A percentile compares a stretch with the other conserved stretches of the same genome.
Evolutionary conservation across 2,329 filamentous ascomycete genomes (phyloP).

Genomic region (Fusarium fujikuroi): DNA sequence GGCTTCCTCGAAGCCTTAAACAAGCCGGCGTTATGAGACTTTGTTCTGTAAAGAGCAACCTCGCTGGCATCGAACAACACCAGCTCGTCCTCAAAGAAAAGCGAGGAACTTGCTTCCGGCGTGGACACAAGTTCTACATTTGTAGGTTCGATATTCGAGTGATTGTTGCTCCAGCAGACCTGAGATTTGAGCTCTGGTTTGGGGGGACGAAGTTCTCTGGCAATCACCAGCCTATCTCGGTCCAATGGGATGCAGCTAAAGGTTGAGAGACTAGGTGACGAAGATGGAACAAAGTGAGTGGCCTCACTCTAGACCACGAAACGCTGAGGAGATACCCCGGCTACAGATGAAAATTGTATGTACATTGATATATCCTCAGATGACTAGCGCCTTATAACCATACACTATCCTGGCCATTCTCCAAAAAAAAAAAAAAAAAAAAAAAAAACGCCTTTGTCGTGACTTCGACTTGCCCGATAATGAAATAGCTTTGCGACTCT

Average conservation of each 20-base stretch:
- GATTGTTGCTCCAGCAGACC: constrained; percentile 64
- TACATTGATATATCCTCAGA: constrained; percentile 28
- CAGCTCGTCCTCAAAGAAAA: constrained; percentile 53
- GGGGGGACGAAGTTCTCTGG: constrained; percentile 31
- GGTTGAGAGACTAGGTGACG: background rate
- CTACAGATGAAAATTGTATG: constrained; percentile 12
- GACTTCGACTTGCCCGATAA: constrained; percentile 7
- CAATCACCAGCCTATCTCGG: constrained; percentile 34
- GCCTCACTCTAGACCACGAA: background rate
- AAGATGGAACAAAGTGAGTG: background rate
- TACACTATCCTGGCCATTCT: constrained; percentile 25
- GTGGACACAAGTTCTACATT: constrained; percentile 52
- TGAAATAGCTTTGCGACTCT: constrained; percentile 1
- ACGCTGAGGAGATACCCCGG: background rate
- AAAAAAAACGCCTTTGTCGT: constrained; percentile 26
- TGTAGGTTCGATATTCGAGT: constrained; percentile 63
- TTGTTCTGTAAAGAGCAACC: constrained; percentile 54
- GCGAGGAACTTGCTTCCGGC: constrained; percentile 48
- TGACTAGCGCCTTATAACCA: constrained; percentile 12
- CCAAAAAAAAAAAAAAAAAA: constrained; percentile 10
- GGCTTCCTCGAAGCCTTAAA: constrained; percentile 51
- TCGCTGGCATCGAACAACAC: constrained; percentile 51
- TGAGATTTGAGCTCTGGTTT: constrained; percentile 58
- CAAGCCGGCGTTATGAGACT: constrained; percentile 52
- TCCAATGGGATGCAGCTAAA: constrained; percentile 28